These are phyloP conservation scores for Magnusiomyces fungicola DNA, from an alignment of 1,139 yeast genomes.

Conservation along the genomic window DNA sequence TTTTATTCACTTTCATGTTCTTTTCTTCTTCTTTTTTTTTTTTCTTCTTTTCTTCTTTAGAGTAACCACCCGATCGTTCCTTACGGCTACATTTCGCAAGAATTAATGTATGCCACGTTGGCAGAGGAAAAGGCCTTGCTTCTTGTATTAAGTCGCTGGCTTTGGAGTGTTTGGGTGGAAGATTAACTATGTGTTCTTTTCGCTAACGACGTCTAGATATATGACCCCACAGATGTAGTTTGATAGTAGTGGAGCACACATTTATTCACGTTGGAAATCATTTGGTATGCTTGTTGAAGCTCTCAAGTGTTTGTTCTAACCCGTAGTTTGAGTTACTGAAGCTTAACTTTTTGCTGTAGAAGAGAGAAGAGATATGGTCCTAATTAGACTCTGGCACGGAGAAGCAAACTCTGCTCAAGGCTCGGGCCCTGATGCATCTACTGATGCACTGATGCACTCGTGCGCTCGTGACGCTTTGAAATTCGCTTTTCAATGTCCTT, in stretches of 20 bases:
- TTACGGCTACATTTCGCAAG: conserved; percentile 5
- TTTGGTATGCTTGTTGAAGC: neutral
- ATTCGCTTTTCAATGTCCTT: too few relatives aligned
- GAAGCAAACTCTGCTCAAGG: neutral
- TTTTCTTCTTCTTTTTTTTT: neutral
- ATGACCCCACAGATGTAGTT: conserved; percentile 18
- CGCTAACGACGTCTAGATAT: conserved; percentile 20
- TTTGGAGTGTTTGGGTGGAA: conserved; percentile 15
- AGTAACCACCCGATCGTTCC: conserved; percentile 8
- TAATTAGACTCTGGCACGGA: neutral
- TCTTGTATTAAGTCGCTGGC: conserved; percentile 6
- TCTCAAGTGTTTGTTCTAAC: neutral
- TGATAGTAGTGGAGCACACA: conserved; percentile 23
- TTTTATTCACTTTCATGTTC: neutral
- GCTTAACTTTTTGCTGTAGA: neutral
- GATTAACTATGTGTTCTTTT: conserved; percentile 17
- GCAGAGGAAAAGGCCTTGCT: conserved; percentile 8
- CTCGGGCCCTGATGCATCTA: too few relatives aligned
- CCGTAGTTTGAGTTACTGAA: neutral
- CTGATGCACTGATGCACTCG: too few relatives aligned
- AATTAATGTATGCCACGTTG: conserved; percentile 9
- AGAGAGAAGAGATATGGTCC: too few relatives aligned
- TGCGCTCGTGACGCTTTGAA: too few relatives aligned
- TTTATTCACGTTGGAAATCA: neutral
- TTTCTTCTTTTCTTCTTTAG: conserved; percentile 4